Base-by-base conservation (phyloP, 352 stramenopile species). In the Aphanomyces stellatus region DNA sequence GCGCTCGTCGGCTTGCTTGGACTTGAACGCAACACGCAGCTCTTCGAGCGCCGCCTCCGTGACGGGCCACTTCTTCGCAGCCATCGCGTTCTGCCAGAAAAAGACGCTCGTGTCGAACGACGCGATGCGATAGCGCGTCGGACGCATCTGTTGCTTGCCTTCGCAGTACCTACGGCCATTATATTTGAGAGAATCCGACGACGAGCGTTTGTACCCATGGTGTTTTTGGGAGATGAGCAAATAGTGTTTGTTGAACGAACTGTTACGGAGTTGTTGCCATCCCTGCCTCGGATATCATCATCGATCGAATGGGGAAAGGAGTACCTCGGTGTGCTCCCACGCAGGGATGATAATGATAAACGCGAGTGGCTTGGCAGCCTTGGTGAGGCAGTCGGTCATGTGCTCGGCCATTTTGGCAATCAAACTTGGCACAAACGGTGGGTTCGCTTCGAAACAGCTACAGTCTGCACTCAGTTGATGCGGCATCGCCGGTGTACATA, bases 81-180 rank as follows among this genome's bases (percentile, higher is more conserved):
- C 95, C 53, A 83, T 84, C 27, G 75, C 70, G 69, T 98, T 98
- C 69, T 98, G 95, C 76, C 95, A 95, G 71, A 98, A 98, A 72
- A 98, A 97, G 5, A 98, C 79, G 69, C 89, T 97, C 28, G 95
- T 98, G 71, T 98, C 91, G 71, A 98, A 98, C 10, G 92, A 98
- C 51, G 90, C 87, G 30, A 97, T 90, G 28, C 89, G 87, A 82
- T 88, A 96, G 7, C 85, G 77, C 25, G 81, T 95, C 69, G 87
- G 88, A 28, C 90, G 80, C 53, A 95, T 87, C 59, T 97, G 90
- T 71, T 97, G 88, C 62, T 93, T 95, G 57, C 90, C 90, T 67
- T 97, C 90, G 56, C 82, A 95, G 73, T 96, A 97, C 30, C 49
- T 57, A 35, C 7, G 6, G 42, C 42, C n/a, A 13, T 17, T 43